Evolutionary conservation across 176 grass and related monocot genomes (phyloP).

Genomic region (Carex parvula): DNA sequence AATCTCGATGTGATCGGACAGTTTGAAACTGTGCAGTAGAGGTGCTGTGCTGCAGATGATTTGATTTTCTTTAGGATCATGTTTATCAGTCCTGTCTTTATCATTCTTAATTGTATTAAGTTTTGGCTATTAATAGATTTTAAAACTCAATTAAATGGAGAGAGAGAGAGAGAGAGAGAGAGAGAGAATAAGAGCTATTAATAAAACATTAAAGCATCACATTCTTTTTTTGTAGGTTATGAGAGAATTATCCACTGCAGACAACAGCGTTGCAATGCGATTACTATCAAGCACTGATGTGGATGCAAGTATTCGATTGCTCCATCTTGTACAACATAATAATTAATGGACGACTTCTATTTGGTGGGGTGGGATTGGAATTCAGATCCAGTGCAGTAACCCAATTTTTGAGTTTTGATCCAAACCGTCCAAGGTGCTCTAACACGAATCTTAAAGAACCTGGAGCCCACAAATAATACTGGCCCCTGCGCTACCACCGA

Average conservation of each 20-base stretch:
- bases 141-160: not conserved
- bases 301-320: not conserved
- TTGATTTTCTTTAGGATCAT: not conserved
- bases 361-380: not conserved
- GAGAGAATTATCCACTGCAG: not conserved
- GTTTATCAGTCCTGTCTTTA: not conserved
- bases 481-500: too few species aligned
- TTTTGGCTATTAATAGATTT: not conserved
- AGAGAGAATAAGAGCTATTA: not conserved
- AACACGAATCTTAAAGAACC: too few species aligned
- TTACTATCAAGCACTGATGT: not conserved
- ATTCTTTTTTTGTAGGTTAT: not conserved
- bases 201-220: too few species aligned
- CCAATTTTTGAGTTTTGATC: too few species aligned
- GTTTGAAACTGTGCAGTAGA: too few species aligned
- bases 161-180: too few species aligned
- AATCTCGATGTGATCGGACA: too few species aligned
- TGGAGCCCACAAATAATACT: too few species aligned
- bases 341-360: not conserved
- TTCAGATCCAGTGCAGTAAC: too few species aligned
- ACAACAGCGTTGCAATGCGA: too few species aligned
- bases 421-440: too few species aligned
- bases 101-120: conserved; percentile 1
- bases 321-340: not conserved
- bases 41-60: too few species aligned